These are phyloP conservation scores for Fusarium sp. DNA, from an alignment of 2,329 filamentous ascomycete genomes.

Conservation along the genomic window DNA sequence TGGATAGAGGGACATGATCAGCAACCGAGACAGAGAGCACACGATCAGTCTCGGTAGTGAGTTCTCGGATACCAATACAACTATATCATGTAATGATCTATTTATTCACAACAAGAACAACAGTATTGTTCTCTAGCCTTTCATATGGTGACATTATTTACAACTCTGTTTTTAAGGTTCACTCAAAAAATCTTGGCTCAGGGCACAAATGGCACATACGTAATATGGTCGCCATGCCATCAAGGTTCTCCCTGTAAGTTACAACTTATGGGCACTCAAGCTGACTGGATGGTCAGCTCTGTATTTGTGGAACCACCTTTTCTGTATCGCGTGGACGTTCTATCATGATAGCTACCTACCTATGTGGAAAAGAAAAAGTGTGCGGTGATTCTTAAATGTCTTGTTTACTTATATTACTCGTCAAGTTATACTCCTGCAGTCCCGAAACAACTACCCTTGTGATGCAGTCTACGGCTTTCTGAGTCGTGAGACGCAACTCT, in stretches of 20 bases:
- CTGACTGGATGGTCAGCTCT: background rate
- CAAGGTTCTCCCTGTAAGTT: slow-evolving; percentile 35
- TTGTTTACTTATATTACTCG: background rate
- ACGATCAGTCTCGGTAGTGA: slow-evolving; percentile 21
- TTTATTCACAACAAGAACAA: no score
- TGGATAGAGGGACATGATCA: background rate
- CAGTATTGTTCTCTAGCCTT: no score
- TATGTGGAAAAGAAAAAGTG: background rate
- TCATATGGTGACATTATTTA: no score
- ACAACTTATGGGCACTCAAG: background rate
- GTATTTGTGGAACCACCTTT: slow-evolving; percentile 19
- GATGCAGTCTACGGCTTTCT: background rate
- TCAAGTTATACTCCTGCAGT: no score
- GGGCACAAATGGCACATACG: slow-evolving; percentile 10
- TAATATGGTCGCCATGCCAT: slow-evolving; percentile 27
- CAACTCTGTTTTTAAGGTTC: slow-evolving; percentile 25
- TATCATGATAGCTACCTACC: slow-evolving; percentile 12
- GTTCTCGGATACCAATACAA: no score
- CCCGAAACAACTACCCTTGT: slow-evolving; percentile 9
- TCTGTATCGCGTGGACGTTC: slow-evolving; percentile 26
- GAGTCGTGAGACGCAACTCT: no score
- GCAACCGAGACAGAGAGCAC: slow-evolving; percentile 19
- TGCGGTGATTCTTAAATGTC: background rate
- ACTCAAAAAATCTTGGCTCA: slow-evolving; percentile 4
- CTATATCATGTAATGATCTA: no score